A percentile compares a stretch with the other conserved stretches of the same genome.
These are phyloP conservation scores for Chlorella sorokiniana DNA, from an alignment of 139 green algal species.

Conservation along the genomic window DNA sequence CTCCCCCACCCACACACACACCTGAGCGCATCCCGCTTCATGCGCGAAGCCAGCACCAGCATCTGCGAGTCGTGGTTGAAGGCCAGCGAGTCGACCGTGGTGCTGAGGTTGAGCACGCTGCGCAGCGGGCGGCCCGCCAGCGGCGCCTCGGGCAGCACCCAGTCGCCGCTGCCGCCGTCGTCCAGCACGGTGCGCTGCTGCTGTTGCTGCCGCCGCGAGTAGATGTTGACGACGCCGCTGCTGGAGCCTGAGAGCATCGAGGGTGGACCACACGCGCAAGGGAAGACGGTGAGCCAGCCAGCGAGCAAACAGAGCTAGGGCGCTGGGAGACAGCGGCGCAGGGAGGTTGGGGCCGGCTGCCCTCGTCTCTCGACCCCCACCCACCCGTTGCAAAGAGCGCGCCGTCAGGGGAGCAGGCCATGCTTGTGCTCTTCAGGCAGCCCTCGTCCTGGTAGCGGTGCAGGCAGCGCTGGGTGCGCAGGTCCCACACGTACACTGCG, in stretches of 20 bases:
- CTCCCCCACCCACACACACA: too few species aligned
- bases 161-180: neutral
- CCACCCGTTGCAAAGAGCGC: slow-evolving; percentile 68
- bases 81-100: slow-evolving; percentile 75
- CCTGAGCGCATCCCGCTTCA: slow-evolving; percentile 85
- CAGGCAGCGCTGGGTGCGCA: slow-evolving; percentile 85
- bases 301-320: too few species aligned
- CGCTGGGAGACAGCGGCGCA: too few species aligned
- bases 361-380: too few species aligned
- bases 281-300: too few species aligned
- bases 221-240: slow-evolving; percentile 91
- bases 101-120: slow-evolving; percentile 89
- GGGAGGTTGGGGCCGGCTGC: too few species aligned
- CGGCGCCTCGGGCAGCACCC: slow-evolving; percentile 4
- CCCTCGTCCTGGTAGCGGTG: slow-evolving; percentile 75
- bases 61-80: slow-evolving; percentile 87
- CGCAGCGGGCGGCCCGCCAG: slow-evolving; percentile 45
- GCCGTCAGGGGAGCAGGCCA: slow-evolving; percentile 69
- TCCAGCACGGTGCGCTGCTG: neutral
- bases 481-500: slow-evolving; percentile 90
- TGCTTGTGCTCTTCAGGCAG: slow-evolving; percentile 53
- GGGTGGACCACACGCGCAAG: too few species aligned
- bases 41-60: slow-evolving; percentile 78
- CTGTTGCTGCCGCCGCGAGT: slow-evolving; percentile 45
- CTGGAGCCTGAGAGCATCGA: slow-evolving; percentile 49